Conservation (phyloP, 345 rosid species). For the Eucalyptus decipiens region DNA sequence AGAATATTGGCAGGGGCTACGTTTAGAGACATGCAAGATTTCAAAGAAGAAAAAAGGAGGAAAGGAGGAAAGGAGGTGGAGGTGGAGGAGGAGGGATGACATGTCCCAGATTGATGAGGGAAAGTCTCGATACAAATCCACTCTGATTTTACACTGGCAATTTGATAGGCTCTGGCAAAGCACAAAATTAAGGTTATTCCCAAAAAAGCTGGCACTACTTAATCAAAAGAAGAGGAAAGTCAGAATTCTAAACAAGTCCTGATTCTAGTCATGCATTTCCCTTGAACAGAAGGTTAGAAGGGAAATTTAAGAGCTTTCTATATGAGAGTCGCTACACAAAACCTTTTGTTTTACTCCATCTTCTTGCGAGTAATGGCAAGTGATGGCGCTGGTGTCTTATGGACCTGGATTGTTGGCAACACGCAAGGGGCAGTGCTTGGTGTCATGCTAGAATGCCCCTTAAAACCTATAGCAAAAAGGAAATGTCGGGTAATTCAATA, state of each 20-base stretch:
- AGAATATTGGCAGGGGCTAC: background rate
- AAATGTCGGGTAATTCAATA: constrained; percentile 11
- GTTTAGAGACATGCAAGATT: background rate
- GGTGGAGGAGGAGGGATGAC: constrained; percentile 5
- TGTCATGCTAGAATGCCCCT: constrained; percentile 65
- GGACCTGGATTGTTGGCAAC: constrained; percentile 46
- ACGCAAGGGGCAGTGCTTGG: constrained; percentile 27
- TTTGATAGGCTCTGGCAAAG: constrained; percentile 60
- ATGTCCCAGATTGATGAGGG: constrained; percentile 93
- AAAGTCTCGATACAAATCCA: constrained; percentile 81
- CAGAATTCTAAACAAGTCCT: background rate
- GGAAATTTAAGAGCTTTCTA: too few relatives aligned
- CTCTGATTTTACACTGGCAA: constrained; percentile 77
- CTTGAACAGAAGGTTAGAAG: background rate
- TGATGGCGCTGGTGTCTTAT: background rate
- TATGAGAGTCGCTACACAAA: too few relatives aligned
- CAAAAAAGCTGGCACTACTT: background rate
- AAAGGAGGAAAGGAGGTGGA: background rate
- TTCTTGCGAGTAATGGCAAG: too few relatives aligned
- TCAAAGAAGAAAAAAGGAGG: background rate
- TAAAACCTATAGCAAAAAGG: constrained; percentile 53
- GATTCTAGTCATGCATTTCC: background rate
- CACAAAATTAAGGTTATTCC: background rate
- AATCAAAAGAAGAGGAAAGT: background rate
- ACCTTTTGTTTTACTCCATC: too few relatives aligned